These are phyloP conservation scores for Dioszegia hungarica DNA, from an alignment of 768 basidiomycete genomes.

Conservation along the genomic window DNA sequence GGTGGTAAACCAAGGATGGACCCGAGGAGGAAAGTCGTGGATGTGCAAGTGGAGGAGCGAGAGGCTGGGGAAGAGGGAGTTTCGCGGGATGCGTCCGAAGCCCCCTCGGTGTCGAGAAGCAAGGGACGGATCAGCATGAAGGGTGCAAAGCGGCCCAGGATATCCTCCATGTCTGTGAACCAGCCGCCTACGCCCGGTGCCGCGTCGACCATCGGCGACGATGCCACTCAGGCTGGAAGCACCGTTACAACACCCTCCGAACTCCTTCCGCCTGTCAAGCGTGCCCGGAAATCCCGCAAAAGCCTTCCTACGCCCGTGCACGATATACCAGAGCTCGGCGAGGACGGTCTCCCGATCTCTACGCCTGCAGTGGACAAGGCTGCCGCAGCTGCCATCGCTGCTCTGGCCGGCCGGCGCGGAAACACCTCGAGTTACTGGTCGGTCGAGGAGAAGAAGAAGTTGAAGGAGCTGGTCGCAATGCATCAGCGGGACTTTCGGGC, in stretches of 20 bases:
- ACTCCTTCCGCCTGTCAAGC: constrained; percentile 33
- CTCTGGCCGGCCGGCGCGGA: constrained; percentile 3
- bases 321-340: neutral
- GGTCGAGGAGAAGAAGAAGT: constrained; percentile 60
- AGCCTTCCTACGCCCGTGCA: neutral
- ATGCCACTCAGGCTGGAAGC: neutral
- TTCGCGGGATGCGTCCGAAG: constrained; percentile 19
- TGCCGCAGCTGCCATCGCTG: neutral
- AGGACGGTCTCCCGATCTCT: neutral
- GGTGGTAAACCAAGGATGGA: constrained; percentile 1
- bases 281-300: constrained; percentile 22
- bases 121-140: constrained; percentile 21
- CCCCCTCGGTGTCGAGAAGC: constrained; percentile 11
- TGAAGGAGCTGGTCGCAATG: constrained; percentile 58
- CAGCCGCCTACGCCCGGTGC: neutral
- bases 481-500: constrained; percentile 65
- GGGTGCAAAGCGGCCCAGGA: constrained; percentile 24
- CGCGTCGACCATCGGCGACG: neutral
- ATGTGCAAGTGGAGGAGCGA: constrained; percentile 7
- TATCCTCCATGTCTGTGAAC: constrained; percentile 14
- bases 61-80: neutral
- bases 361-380: neutral
- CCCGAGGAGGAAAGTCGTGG: constrained; percentile 1
- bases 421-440: constrained; percentile 57
- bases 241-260: constrained; percentile 1